Evolutionary conservation across 208 protist genomes (phyloP).

Genomic region (Trypanosoma lewisi): DNA sequence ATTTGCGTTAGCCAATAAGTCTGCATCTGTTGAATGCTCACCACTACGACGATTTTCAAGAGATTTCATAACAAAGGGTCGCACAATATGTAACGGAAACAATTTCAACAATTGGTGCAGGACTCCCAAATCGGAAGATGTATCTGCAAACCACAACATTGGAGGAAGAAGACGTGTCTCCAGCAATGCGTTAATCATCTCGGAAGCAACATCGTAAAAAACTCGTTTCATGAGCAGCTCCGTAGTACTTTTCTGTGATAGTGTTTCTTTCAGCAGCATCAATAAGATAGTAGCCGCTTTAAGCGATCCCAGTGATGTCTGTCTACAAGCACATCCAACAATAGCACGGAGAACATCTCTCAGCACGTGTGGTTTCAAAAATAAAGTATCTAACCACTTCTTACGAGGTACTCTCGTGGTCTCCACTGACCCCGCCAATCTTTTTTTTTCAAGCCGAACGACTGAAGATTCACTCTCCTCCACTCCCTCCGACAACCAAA

Average conservation of each 20-base stretch:
- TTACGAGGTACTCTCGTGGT: neutral
- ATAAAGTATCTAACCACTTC: conserved; percentile 7
- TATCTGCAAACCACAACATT: conserved; percentile 16
- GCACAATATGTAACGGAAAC: conserved; percentile 1
- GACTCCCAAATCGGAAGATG: conserved; percentile 5
- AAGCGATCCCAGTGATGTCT: neutral
- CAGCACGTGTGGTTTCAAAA: conserved; percentile 2
- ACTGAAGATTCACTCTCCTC: neutral
- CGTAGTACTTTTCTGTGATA: neutral
- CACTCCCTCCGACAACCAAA: conserved; percentile 15
- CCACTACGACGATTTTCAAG: neutral
- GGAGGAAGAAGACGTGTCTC: neutral
- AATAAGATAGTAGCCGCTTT: conserved; percentile 12
- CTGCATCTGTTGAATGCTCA: neutral
- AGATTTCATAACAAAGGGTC: neutral
- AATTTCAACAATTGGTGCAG: conserved; percentile 16
- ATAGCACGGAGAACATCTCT: conserved; percentile 7
- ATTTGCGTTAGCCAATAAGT: conserved; percentile 10
- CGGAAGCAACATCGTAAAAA: conserved; percentile 10
- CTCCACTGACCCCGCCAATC: neutral
- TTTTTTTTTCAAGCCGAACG: neutral
- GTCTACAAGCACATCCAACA: conserved; percentile 1
- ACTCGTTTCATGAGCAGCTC: conserved; percentile 2
- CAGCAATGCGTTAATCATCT: conserved; percentile 15
- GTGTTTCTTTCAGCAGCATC: neutral